Base-by-base conservation (phyloP, 2,329 filamentous ascomycete species). In the Xylariaceae sp. region DNA sequence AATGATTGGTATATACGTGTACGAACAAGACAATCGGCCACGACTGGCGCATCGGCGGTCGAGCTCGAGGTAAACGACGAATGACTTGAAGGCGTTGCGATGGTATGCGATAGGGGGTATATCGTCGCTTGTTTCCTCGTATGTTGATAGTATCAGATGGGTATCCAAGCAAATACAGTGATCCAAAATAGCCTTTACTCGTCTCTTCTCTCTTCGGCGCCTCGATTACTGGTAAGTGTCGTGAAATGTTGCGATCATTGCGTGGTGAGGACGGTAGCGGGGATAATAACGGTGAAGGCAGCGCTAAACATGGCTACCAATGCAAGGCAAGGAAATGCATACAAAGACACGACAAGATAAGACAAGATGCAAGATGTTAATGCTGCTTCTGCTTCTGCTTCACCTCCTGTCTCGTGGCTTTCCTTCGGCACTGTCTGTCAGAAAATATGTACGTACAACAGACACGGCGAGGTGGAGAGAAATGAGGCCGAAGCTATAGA, bases 191-290 rank as follows among this genome's bases (percentile, higher is more conserved):
- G 40, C 16, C 12, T 14, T 40, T 11, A 11, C 17, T 21, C 17
- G 16, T 41, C 28, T 39, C 46, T 52, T 44, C 33, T 23, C 52
- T 55, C 23, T 17, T 23, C 43, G 16, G 43, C 29, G 51, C 40
- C 51, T 44, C 28, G 41, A 47, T 56, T 44, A 50, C 29, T 41
- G 24, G 6, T 39, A 23, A 17, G 31, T 58, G 14, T 33, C 26
- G 36, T 33, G 8, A 47, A 48, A 24, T n/a, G 44, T 33, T 28
- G 39, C 29, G 26, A 47, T 60, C 52, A 62, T 54, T 46, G 56
- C 26, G 53, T 52, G 37, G 50, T 48, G 16, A 45, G 43, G 19
- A 47, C 31, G n/a, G 49, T 19, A 36, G 46, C 46, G 33, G 41
- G 17, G 40, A 29, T 37, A 12, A 21, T 17, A 21, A 43, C 31